phyloP scores from a whole-genome alignment of 495 filamentous ascomycete species.

The Penicilliopsis zonata region DNA sequence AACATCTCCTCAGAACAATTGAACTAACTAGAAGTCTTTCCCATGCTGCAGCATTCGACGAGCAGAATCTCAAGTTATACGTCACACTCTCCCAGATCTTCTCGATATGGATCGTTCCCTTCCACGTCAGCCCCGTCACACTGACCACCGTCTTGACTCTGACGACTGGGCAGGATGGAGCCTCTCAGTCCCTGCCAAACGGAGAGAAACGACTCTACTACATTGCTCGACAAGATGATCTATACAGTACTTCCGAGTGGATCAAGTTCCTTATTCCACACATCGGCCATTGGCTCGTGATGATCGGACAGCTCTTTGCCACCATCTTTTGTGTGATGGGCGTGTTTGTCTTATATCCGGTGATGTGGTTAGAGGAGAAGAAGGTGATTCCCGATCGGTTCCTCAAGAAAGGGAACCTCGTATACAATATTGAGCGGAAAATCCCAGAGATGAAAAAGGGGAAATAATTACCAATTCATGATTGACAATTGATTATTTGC shows the following conservation, averaged over 20 bases:
- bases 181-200: constrained; percentile 7
- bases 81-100: constrained; percentile 60
- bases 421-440: constrained; percentile 12
- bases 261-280: constrained; percentile 49
- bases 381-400: constrained; percentile 11
- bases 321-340: constrained; percentile 51
- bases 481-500: no score
- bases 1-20: no score
- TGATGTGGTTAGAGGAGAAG: constrained; percentile 39
- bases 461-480: constrained; percentile 1
- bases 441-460: constrained; percentile 16
- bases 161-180: constrained; percentile 11
- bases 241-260: constrained; percentile 72
- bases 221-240: constrained; percentile 64
- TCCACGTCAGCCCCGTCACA: constrained; percentile 51
- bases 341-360: constrained; percentile 36
- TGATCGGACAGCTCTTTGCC: constrained; percentile 47
- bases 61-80: constrained; percentile 51
- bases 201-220: constrained; percentile 39
- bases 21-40: no score
- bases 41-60: constrained; percentile 60
- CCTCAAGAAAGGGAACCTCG: constrained; percentile 15
- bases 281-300: constrained; percentile 31
- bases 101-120: constrained; percentile 64
- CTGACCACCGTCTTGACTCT: constrained; percentile 67